Conservation (phyloP, 208 protist genomes). For the Endotrypanum monterogeii region DNA sequence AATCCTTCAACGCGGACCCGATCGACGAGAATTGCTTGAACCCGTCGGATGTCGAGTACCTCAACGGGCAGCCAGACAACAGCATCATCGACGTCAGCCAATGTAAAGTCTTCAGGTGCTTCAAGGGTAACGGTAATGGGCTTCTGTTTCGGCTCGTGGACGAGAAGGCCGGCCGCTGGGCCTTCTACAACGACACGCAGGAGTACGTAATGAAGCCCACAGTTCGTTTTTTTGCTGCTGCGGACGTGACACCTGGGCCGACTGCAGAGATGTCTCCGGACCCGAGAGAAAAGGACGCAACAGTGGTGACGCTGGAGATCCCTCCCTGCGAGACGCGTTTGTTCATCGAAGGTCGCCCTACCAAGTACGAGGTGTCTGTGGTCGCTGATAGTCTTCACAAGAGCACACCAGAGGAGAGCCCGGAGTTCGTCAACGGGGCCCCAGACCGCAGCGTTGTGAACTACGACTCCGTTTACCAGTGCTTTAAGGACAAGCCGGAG, state of each 20-base stretch:
- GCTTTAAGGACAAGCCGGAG: slow-evolving; percentile 67
- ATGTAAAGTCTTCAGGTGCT: slow-evolving; percentile 70
- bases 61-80: slow-evolving; percentile 56
- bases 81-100: slow-evolving; percentile 32
- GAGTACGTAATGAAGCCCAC: slow-evolving; percentile 72
- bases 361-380: slow-evolving; percentile 57
- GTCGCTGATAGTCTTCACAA: slow-evolving; percentile 54
- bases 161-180: slow-evolving; percentile 54
- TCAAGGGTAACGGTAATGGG: slow-evolving; percentile 72
- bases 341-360: slow-evolving; percentile 62
- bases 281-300: slow-evolving; percentile 40
- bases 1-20: slow-evolving; percentile 67
- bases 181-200: slow-evolving; percentile 85
- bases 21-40: slow-evolving; percentile 47
- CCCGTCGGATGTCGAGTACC: slow-evolving; percentile 42
- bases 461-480: slow-evolving; percentile 56
- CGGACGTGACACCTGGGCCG: slow-evolving; percentile 37
- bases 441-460: slow-evolving; percentile 52
- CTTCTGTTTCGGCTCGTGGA: slow-evolving; percentile 88
- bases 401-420: slow-evolving; percentile 42
- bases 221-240: slow-evolving; percentile 50
- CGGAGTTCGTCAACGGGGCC: slow-evolving; percentile 46
- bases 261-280: slow-evolving; percentile 41
- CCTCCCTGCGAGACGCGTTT: slow-evolving; percentile 51
- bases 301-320: slow-evolving; percentile 55